Conservation (phyloP, 345 rosid species). For the Gossypium turneri region DNA sequence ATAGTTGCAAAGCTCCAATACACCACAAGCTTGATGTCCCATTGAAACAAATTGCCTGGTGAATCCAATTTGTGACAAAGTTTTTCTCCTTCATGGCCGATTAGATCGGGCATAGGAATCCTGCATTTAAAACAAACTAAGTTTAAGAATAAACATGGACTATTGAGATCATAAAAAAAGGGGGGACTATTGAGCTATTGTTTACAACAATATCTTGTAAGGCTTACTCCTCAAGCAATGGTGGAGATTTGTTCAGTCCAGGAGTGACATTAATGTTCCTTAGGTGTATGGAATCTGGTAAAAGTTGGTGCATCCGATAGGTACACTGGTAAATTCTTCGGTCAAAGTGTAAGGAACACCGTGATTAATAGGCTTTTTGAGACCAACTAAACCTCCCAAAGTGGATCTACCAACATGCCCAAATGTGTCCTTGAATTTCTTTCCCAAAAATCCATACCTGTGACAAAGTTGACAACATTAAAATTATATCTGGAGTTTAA, state of each 20-base stretch:
- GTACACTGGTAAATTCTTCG: constrained; percentile 56
- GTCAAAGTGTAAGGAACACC: constrained; percentile 59
- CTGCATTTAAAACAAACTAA: constrained; percentile 14
- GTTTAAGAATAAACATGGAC: not conserved
- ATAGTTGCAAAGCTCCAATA: constrained; percentile 52
- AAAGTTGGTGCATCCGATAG: constrained; percentile 53
- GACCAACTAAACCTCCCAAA: constrained; percentile 50
- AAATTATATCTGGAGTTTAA: not conserved
- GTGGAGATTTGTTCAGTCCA: constrained; percentile 37
- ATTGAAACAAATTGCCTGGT: constrained; percentile 46
- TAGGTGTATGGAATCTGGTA: constrained; percentile 38
- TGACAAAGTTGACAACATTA: not conserved
- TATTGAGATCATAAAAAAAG: not conserved
- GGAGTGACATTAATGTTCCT: constrained; percentile 31
- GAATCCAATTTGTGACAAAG: constrained; percentile 38
- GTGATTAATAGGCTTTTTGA: constrained; percentile 38
- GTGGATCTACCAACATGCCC: constrained; percentile 44
- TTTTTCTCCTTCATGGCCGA: constrained; percentile 43
- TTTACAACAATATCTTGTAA: constrained; percentile 16
- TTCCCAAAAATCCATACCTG: constrained; percentile 55
- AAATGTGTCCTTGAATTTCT: constrained; percentile 50
- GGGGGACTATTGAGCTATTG: not conserved
- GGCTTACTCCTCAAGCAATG: constrained; percentile 25
- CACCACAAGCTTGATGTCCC: constrained; percentile 69
- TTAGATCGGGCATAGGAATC: constrained; percentile 28